Evolutionary conservation across 2,329 filamentous ascomycete genomes (phyloP), one percentile per base, ranked within the genome.

Genomic region (Fusarium torulosum): DNA sequence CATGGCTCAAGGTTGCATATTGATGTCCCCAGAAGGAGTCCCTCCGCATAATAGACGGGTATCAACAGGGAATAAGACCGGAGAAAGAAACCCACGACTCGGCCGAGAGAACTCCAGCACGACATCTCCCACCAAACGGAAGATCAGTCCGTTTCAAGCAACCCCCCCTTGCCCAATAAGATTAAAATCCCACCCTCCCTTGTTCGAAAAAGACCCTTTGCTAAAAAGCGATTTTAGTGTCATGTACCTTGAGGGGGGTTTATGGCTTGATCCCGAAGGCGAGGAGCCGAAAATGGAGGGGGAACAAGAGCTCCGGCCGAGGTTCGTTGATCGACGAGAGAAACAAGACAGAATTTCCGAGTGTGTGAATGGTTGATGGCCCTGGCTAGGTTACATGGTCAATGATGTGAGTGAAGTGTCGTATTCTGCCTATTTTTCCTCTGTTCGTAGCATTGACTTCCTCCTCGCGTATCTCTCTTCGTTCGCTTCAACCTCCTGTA

Each of bases 21-120:
- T 29, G 27, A 11, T 29, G 11, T 13, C 27, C 27, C 27, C 11
- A 29, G 4, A 29, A 11, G 10, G 27, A 13, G 11, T 20, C 21
- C 52, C 43, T 31, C 43, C 23, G 7, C 52, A 40, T 17, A 37
- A 37, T 23, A 23, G 41, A 29, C 52, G 57, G 66, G 55, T 53
- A 63, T 63, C 37, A 53, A 17, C 63, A 53, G 59, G 63, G 40
- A 65, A 67, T 63, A 51, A 51, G 25, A 11, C 13, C 49, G 63
- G 59, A 42, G 9, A 21, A 53, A 31, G 27, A 9, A 44, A 29
- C 33, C 27, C 25, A 15, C 21, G 45, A 42, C 43, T 69, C 66
- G 66, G 66, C 66, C 66, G 66, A 69, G 53, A 69, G 21, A 14
- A 20, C 50, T 38, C 29, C 13, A 53, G 44, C 45, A 47, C 31